Evolutionary conservation across 495 filamentous ascomycete genomes (phyloP), one percentile per base, ranked within the genome.

Genomic region (Friedmanniomyces endolithicus): DNA sequence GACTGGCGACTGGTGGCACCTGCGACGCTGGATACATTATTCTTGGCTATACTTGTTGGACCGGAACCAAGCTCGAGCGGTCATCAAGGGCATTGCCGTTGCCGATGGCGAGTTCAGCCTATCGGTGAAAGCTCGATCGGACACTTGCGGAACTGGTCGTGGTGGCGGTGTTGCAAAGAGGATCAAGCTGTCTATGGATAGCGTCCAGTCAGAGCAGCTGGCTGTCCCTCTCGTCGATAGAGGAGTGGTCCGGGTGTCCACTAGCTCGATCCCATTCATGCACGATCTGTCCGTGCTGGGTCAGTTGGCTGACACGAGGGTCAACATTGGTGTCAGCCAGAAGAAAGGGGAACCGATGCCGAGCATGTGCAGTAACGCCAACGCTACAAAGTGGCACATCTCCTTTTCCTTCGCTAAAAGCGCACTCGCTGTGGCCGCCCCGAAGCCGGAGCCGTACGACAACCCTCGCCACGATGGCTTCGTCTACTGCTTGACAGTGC

Each of bases 401-500:
- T 33, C 24, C 47, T 50, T 50, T 22, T 2, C 47, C 16, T 50
- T 50, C 29, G 23, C 47, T 8, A n/a, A 50, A 2, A 50, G 47
- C 47, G 47, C 33, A 50, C 47, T 50, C 29, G 14, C 47, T 35
- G 47, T 50, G 47, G 6, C 3, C 29, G 47, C 47, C 25, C 47
- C 47, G 3, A 31, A 50, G 29, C 47, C 47, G 29, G 25, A 50
- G 29, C 24, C 20, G 34, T 50, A 50, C 24, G n/a, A 14, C 29
- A 50, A 50, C 29, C 47, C 47, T 50, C 47, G 16, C 24, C 24
- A 50, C 47, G 47, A 50, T 35, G 47, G 47, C 11, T 50, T 50
- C n/a, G 47, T 50, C 4, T 50, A 50, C 50, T 52, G 50, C 50
- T 41, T 52, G 50, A 52, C 50, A 24, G 50, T 52, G 23, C 50